phyloP scores from a whole-genome alignment of 345 rosid species.

The Heritiera fomes region DNA sequence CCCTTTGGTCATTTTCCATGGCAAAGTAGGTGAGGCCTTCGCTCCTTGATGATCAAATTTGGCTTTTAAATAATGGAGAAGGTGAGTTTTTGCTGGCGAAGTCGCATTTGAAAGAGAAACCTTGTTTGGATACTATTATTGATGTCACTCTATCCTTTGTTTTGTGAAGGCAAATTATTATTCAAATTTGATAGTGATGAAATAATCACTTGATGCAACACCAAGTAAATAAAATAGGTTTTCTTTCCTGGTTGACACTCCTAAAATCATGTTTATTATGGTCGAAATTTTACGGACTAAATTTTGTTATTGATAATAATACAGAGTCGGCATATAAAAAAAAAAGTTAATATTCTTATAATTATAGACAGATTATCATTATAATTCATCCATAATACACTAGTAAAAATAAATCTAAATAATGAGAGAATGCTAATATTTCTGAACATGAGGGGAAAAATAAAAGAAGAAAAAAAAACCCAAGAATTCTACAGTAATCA shows the following conservation, averaged over 20 bases:
- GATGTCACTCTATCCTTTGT: conserved; percentile 19
- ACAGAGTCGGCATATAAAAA: too few relatives aligned
- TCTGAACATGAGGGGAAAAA: too few relatives aligned
- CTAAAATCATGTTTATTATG: too few relatives aligned
- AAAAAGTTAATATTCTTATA: too few relatives aligned
- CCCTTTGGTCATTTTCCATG: conserved; percentile 19
- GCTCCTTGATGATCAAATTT: conserved; percentile 32
- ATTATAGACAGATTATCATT: too few relatives aligned
- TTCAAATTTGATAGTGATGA: not conserved
- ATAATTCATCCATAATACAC: too few relatives aligned
- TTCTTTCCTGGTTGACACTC: not conserved
- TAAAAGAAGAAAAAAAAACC: not conserved
- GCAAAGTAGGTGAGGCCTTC: conserved; percentile 31
- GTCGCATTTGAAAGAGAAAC: conserved; percentile 7
- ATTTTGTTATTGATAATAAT: too few relatives aligned
- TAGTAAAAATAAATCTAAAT: too few relatives aligned
- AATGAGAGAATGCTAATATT: not conserved
- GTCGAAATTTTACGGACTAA: too few relatives aligned
- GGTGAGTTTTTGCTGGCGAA: conserved; percentile 17
- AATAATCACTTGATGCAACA: not conserved
- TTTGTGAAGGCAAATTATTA: not conserved
- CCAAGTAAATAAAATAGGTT: not conserved
- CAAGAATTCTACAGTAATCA: too few relatives aligned
- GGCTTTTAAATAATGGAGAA: conserved; percentile 25
- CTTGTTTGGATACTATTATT: not conserved